phyloP scores from a whole-genome alignment of 78 protist genomes.

The Anaeramoeba ignava region DNA sequence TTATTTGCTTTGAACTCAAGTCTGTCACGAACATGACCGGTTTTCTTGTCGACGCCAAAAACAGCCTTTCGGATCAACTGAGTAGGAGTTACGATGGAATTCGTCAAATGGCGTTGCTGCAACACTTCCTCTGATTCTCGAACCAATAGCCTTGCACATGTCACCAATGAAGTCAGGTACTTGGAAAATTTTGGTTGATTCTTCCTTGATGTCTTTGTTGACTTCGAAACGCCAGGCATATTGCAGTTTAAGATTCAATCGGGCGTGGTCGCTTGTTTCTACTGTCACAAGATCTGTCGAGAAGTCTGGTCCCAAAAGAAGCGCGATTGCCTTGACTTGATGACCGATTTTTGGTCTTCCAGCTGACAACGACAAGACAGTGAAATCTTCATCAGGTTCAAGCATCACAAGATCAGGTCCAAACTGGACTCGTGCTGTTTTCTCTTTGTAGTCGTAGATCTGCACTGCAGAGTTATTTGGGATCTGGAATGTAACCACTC shows the following conservation, averaged over 20 bases:
- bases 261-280: constrained; percentile 81
- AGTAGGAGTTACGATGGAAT: constrained; percentile 76
- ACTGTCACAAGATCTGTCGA: constrained; percentile 73
- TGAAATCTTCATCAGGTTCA: constrained; percentile 77
- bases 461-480: constrained; percentile 81
- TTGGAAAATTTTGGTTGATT: constrained; percentile 37
- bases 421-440: constrained; percentile 67
- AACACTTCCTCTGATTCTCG: constrained; percentile 74
- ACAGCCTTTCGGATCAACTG: constrained; percentile 65
- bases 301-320: constrained; percentile 82
- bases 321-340: constrained; percentile 48
- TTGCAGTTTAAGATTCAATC: constrained; percentile 57
- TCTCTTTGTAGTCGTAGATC: constrained; percentile 65
- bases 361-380: constrained; percentile 68
- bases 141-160: constrained; percentile 75
- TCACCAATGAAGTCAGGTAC: constrained; percentile 87
- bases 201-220: background rate
- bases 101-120: constrained; percentile 69
- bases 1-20: constrained; percentile 56
- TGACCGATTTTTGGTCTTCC: constrained; percentile 81
- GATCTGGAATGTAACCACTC: constrained; percentile 61
- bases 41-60: too few relatives aligned
- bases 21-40: too few relatives aligned
- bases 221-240: constrained; percentile 76
- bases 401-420: too few relatives aligned